phyloP scores from a whole-genome alignment of 257 asterid genomes.

The Scutellaria barbata region DNA sequence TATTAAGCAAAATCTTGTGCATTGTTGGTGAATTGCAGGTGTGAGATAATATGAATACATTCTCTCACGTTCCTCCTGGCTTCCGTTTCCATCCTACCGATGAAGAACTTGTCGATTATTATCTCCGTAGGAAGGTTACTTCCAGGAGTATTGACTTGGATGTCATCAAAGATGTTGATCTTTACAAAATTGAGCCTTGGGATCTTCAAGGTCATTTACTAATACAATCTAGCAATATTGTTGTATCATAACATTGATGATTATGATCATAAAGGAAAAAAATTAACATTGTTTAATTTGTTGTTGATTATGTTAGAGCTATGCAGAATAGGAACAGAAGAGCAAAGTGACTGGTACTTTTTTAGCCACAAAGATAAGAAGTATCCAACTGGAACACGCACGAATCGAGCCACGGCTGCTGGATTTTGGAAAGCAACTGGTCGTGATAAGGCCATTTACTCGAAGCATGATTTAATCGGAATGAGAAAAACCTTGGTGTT shows the following conservation, averaged over 20 bases:
- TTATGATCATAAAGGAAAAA: background rate
- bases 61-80: conserved; percentile 93
- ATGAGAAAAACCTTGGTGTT: conserved; percentile 92
- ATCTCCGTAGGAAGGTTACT: conserved; percentile 73
- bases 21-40: conserved; percentile 43
- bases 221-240: too few relatives aligned
- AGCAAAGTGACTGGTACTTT: conserved; percentile 84
- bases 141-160: conserved; percentile 70
- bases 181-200: conserved; percentile 95
- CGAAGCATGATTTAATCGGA: conserved; percentile 76
- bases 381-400: conserved; percentile 91
- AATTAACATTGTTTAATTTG: background rate
- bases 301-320: conserved; percentile 52
- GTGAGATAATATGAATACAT: conserved; percentile 55
- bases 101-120: conserved; percentile 92
- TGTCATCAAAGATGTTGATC: conserved; percentile 88
- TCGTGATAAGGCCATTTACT: conserved; percentile 85
- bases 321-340: conserved; percentile 89
- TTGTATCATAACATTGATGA: too few relatives aligned
- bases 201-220: conserved; percentile 79
- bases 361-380: conserved; percentile 97
- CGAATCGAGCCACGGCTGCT: conserved; percentile 87
- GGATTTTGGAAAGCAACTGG: conserved; percentile 99
- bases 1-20: conserved; percentile 2
- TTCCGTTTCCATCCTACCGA: conserved; percentile 94